Base-by-base conservation (phyloP, 2,329 filamentous ascomycete species). In the Alternaria ventricosa region DNA sequence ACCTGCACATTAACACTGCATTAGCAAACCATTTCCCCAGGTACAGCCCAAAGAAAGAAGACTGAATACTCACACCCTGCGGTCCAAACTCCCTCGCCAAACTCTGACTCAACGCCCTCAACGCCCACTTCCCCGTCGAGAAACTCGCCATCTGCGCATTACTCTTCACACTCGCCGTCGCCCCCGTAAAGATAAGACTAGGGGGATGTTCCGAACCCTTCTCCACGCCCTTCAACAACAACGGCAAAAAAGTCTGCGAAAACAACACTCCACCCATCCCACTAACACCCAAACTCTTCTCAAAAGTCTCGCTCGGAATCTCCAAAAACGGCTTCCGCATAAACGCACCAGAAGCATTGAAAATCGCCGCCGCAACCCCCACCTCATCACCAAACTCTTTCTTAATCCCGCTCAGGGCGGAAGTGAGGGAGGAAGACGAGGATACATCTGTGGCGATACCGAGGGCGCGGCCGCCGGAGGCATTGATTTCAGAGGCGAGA, bases 51-150 rank as follows among this genome's bases (percentile, higher is more conserved):
- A 23, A 33, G 11, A 33, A 33, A 33, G 15, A 13, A 13, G 13
- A 33, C 9, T 8, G 10, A 33, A 13, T 15, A 41, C 41, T 20
- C 6, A 44, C 87, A 3, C 94, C 94, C 78, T 92, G 85, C 0
- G 94, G 93, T 0, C 91, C 92, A 78, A 96, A 97, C 78, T 97
- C 94, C 60, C 91, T 87, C 0, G 93, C 92, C 25, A 97, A 84
- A 33, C 88, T 91, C 79, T 95, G 92, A 0, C 87, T 86, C 55
- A 96, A 81, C 0, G 90, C 92, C 30, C 94, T 86, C 70, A 91
- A 82, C 5, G 92, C 93, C 77, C 93, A 96, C 78, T 96, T 97
- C 27, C 90, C 91, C 3, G 89, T 87, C 0, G 93, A 90, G 74
- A 97, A 97, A 8, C 87, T 82, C 1, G 88, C 83, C 78, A 93